A percentile compares a stretch with the other conserved stretches of the same genome.
phyloP scores from a whole-genome alignment of 2,329 filamentous ascomycete genomes.

The Mycosphaerella arachidis region DNA sequence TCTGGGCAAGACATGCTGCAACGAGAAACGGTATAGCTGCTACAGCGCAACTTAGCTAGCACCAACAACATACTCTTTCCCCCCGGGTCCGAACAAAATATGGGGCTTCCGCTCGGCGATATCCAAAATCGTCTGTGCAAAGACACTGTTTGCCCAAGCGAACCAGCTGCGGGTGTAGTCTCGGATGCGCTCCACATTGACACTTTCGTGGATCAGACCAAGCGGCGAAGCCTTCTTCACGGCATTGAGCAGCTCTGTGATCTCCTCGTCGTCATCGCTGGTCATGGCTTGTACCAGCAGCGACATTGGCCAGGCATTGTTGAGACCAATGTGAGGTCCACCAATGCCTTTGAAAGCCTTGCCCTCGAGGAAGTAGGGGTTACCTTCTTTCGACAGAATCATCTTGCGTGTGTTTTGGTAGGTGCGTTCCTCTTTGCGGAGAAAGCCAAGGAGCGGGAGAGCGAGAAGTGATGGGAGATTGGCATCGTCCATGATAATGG shows the following conservation, averaged over 20 bases:
- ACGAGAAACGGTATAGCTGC: too few relatives aligned
- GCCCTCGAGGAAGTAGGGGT: conserved; percentile 84
- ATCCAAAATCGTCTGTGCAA: conserved; percentile 86
- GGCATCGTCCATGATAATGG: conserved; percentile 83
- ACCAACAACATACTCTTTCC: conserved; percentile 51
- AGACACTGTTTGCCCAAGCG: conserved; percentile 96
- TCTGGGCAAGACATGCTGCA: too few relatives aligned
- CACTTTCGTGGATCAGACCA: conserved; percentile 85
- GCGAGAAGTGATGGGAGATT: conserved; percentile 80
- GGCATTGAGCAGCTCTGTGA: conserved; percentile 63
- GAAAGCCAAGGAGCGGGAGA: conserved; percentile 73
- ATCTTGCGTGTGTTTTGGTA: conserved; percentile 88
- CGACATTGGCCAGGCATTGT: conserved; percentile 96
- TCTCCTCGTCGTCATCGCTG: conserved; percentile 76
- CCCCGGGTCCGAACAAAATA: conserved; percentile 69
- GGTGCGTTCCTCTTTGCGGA: conserved; percentile 58
- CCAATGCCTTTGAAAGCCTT: conserved; percentile 80
- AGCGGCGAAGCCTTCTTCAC: conserved; percentile 72
- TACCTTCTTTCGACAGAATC: conserved; percentile 68
- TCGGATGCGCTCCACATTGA: conserved; percentile 68
- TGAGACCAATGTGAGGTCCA: conserved; percentile 75
- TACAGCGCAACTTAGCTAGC: neutral
- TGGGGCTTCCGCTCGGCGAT: conserved; percentile 84
- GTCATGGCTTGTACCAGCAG: conserved; percentile 89
- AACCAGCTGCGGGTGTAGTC: conserved; percentile 91